A percentile compares a stretch with the other conserved stretches of the same genome.
Evolutionary conservation across 2,329 filamentous ascomycete species (phyloP).

Genomic region (Cladobotryum protrusum): DNA sequence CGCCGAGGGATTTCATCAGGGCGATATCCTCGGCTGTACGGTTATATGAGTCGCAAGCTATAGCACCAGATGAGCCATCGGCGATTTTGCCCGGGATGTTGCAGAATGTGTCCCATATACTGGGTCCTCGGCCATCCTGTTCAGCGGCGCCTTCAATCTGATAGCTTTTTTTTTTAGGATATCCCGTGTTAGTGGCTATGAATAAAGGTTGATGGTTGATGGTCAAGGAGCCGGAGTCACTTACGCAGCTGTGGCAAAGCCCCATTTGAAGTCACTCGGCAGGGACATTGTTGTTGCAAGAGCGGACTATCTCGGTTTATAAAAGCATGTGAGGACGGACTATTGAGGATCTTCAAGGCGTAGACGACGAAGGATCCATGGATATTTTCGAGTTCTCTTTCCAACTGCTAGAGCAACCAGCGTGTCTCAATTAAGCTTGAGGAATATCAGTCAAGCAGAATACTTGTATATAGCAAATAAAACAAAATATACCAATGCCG

Average conservation of each 20-base stretch:
- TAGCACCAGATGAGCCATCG: slow-evolving; percentile 65
- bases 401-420: no score
- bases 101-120: slow-evolving; percentile 90
- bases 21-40: slow-evolving; percentile 70
- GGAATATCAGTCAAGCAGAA: no score
- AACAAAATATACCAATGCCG: no score
- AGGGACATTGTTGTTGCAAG: slow-evolving; percentile 47
- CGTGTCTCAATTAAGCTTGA: no score
- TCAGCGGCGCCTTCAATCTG: slow-evolving; percentile 75
- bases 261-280: slow-evolving; percentile 68
- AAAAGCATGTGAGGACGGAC: no score
- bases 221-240: slow-evolving; percentile 20
- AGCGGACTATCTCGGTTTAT: not conserved
- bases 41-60: slow-evolving; percentile 85
- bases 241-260: slow-evolving; percentile 71
- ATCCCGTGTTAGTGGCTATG: slow-evolving; percentile 11
- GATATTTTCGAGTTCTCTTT: no score
- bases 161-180: slow-evolving; percentile 58
- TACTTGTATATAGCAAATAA: no score
- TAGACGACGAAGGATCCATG: no score
- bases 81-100: slow-evolving; percentile 76
- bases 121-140: slow-evolving; percentile 71
- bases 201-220: not conserved
- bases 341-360: no score
- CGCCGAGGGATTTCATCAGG: slow-evolving; percentile 67